Base-by-base conservation (phyloP, 805 yeast species). In the Hanseniaspora lachancei region DNA sequence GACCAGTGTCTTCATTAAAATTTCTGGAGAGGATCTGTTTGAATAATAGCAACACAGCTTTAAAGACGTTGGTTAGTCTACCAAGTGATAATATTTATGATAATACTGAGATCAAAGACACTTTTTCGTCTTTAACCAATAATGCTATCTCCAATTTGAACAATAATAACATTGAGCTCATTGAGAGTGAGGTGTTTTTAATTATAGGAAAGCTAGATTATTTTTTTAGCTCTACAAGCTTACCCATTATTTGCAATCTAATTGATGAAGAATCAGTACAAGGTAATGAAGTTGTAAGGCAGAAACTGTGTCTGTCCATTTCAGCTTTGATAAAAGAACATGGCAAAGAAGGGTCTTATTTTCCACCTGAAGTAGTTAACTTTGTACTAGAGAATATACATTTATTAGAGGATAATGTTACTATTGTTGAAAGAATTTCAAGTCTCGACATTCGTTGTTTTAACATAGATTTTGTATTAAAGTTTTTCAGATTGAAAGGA, bases 391-490 rank as follows among this genome's bases (percentile, higher is more conserved):
- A 44, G 20, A 35, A 51, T 21, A 35, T 24, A 9, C 15, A n/a
- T 20, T 3, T 18, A 6, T 13, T 44, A 2, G 38, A 35, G 27
- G 18, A 51, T n/a, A 24, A 12, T 36, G 41, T 35, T 18, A 20
- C 9, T 5, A 9, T 36, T 20, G 12, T 51, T 13, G 34, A 44
- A 0, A 43, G 13, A 9, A 44, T 51, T 20, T 43, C 40, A n/a
- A 36, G 29, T 1, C 64, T 91, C 27, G 89, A 89, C 62, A 73
- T 85, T 9, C 61, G 72, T 7, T 76, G 80, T 13, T 73, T 93
- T 51, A 96, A 91, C 63, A 77, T 91, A 39, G 96, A 91, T 67
- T 70, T 82, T 23, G 81, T 95, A 0, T 73, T 88, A 15, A 73
- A 72, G 13, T 68, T 86, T 18, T 83, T 96, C 64, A 70, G 72